Percentiles rank a stretch among this genome's conserved stretches.
Conservation (phyloP, 2,329 filamentous ascomycete genomes). For the Chaetomiaceae sp. region DNA sequence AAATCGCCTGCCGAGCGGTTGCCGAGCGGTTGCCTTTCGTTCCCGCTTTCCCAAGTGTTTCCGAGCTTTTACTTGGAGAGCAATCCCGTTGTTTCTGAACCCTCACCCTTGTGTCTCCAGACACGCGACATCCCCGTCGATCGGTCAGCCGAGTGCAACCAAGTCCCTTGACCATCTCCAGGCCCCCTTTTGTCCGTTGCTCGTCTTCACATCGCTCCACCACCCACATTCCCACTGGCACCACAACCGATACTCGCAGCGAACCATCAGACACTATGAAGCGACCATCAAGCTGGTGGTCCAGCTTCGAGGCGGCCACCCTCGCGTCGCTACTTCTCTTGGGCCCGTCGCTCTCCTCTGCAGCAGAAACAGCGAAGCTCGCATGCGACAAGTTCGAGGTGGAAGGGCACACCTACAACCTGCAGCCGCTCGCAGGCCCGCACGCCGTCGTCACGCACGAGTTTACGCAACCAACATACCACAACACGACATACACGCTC, state of each 20-base stretch:
- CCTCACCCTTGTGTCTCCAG: too few relatives aligned
- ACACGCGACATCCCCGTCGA: too few relatives aligned
- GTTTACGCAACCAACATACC: constrained; percentile 45
- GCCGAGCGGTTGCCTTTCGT: too few relatives aligned
- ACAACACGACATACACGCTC: constrained; percentile 75
- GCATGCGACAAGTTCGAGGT: constrained; percentile 57
- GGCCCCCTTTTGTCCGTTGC: too few relatives aligned
- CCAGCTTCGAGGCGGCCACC: background rate
- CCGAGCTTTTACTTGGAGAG: too few relatives aligned
- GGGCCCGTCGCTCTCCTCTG: background rate
- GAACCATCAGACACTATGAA: constrained; percentile 4
- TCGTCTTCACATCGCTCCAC: too few relatives aligned
- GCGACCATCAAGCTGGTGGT: constrained; percentile 2
- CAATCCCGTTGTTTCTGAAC: too few relatives aligned
- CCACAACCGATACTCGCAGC: background rate
- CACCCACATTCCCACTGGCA: background rate
- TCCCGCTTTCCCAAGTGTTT: too few relatives aligned
- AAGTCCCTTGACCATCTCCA: too few relatives aligned
- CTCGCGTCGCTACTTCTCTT: background rate
- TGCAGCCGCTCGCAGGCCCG: constrained; percentile 58
- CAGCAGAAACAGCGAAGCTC: constrained; percentile 29
- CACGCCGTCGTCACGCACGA: constrained; percentile 60
- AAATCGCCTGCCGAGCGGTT: too few relatives aligned
- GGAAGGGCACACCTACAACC: constrained; percentile 56
- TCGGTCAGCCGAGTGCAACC: too few relatives aligned